Conservation (phyloP, 306 rosid genomes). For the Albizia julibrissin region DNA sequence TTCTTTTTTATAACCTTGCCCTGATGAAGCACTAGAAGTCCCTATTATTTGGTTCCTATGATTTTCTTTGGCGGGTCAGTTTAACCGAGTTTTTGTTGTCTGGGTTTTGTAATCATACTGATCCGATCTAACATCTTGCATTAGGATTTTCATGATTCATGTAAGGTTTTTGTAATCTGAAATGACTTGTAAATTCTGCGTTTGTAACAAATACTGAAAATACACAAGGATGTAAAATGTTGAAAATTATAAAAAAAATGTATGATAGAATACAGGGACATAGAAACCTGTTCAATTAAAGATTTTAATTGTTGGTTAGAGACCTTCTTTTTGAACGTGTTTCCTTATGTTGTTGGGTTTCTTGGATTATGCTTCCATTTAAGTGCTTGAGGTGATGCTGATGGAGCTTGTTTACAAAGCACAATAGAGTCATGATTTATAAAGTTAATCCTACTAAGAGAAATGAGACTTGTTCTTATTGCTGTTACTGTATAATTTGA, state of each 20-base stretch:
- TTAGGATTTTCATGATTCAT: neutral
- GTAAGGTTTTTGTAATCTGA: neutral
- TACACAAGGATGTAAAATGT: neutral
- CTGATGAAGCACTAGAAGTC: constrained; percentile 26
- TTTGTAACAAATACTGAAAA: neutral
- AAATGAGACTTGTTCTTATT: no score
- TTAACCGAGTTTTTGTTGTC: constrained; percentile 21
- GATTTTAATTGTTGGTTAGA: neutral
- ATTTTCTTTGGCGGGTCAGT: constrained; percentile 36
- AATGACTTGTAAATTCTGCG: neutral
- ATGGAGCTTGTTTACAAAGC: neutral
- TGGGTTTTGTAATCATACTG: neutral
- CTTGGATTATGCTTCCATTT: neutral
- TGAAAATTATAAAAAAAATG: neutral
- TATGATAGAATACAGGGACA: neutral
- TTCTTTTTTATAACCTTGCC: constrained; percentile 24
- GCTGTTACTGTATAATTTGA: no score
- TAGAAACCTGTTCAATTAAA: neutral
- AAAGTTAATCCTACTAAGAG: no score
- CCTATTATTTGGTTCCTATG: constrained; percentile 28
- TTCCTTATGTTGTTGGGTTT: neutral
- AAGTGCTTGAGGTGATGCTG: neutral
- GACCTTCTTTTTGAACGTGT: neutral
- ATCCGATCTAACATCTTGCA: neutral
- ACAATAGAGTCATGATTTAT: neutral